These are phyloP conservation scores for Cladophialophora psammophila DNA, from an alignment of 2,329 filamentous ascomycete species.

Conservation along the genomic window DNA sequence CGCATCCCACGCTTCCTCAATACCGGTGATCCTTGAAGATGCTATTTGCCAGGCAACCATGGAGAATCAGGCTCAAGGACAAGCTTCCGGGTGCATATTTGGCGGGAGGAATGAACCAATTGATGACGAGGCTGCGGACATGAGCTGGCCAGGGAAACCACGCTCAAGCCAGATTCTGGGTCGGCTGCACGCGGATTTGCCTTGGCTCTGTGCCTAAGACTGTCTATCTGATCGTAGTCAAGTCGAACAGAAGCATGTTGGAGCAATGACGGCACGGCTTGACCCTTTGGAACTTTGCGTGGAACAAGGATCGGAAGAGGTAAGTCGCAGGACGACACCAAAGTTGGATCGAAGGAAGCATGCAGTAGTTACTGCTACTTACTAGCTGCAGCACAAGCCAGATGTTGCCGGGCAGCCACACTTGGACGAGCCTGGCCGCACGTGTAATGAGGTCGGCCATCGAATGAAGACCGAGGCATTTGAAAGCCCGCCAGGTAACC, in stretches of 20 bases:
- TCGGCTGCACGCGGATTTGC: conserved; percentile 2
- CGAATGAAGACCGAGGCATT: conserved; percentile 18
- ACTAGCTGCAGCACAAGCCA: no score
- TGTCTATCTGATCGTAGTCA: conserved; percentile 26
- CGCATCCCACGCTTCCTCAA: conserved; percentile 6
- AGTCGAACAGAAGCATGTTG: conserved; percentile 2
- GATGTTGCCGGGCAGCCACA: conserved; percentile 9
- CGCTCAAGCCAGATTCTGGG: conserved; percentile 1
- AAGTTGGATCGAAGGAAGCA: not conserved
- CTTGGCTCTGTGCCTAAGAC: not conserved
- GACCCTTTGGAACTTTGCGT: not conserved
- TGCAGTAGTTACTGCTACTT: conserved; percentile 9
- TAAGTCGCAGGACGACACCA: not conserved
- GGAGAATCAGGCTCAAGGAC: conserved; percentile 10
- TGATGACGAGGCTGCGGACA: conserved; percentile 9
- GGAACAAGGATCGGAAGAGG: not conserved
- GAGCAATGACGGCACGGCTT: not conserved
- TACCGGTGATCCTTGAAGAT: not conserved
- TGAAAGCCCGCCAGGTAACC: conserved; percentile 7
- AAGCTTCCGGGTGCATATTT: conserved; percentile 17
- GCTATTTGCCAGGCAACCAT: conserved; percentile 4
- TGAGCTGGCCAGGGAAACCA: not conserved
- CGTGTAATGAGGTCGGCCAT: not conserved
- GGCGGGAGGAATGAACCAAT: conserved; percentile 10
- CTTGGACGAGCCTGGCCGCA: conserved; percentile 12